Evolutionary conservation across 805 yeast genomes (phyloP), one percentile per base, ranked within the genome.

Genomic region (Cyberlindnera misumaiensis): DNA sequence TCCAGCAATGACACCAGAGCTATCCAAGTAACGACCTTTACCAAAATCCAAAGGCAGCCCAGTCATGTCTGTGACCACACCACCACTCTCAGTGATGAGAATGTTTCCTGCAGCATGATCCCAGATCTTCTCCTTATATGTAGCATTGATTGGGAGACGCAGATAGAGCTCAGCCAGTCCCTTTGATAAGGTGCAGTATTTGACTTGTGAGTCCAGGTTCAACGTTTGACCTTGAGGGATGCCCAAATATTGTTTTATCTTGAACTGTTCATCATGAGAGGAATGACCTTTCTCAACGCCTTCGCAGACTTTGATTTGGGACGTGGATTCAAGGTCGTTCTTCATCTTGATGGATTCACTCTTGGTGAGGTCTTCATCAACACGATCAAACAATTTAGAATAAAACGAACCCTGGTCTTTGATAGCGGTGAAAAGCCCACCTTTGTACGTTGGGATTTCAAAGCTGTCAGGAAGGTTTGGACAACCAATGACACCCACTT

Each of bases 21-120:
- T 84, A 20, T 51, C 40, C 46, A 93, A 72, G 28, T 77, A 75
- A 56, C 97, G 77, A 6, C 99, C 99, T 30, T 69, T 66, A 7
- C 96, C 88, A 52, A 93, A 93, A 55, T 90, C 80, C 41, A 93
- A 71, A 17, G 70, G 68, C 11, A 67, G 67, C 14, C 96, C 96
- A 39, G 73, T 61, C 61, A 90, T 76, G 56, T 93, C 98, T 12
- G 90, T 77, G 11, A 93, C 97, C 35, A 67, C 59, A 6, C 98
- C 98, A 31, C 97, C 97, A 51, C 94, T 83, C 60, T 94, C 98
- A 27, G 73, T 70, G 33, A 94, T 80, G 44, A 93, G 71, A 11
- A 90, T 69, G 53, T 83, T 82, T 4, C 98, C 99, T 2, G 97
- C 94, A 14, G 97, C 97, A 59, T 93, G 99, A 62, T 93, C 99